Evolutionary conservation across 768 basidiomycete genomes (phyloP).

Genomic region (Phanerodontia chrysosporium): DNA sequence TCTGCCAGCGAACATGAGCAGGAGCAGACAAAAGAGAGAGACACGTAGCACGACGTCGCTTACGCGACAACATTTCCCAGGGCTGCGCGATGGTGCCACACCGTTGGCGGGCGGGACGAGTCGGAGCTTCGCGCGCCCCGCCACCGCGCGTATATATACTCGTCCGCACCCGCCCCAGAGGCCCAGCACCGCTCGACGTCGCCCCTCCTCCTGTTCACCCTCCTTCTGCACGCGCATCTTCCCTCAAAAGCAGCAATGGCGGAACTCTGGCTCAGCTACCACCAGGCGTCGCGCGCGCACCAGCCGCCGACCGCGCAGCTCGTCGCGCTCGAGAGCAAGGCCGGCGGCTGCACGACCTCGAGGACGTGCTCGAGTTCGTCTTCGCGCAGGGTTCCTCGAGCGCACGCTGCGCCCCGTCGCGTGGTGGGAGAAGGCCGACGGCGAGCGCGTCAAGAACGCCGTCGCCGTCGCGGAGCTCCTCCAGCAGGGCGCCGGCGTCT

Average conservation of each 20-base stretch:
- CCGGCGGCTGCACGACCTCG: slow-evolving; percentile 38
- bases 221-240: neutral
- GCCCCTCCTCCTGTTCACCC: neutral
- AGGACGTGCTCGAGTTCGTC: slow-evolving; percentile 43
- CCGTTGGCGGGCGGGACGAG: too few species aligned
- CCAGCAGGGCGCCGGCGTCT: slow-evolving; percentile 36
- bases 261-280: slow-evolving; percentile 48
- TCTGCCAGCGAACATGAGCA: too few species aligned
- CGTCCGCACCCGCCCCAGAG: neutral
- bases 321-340: slow-evolving; percentile 41
- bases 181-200: neutral
- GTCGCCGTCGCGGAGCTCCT: slow-evolving; percentile 32
- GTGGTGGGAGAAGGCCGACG: slow-evolving; percentile 43
- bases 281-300: slow-evolving; percentile 39
- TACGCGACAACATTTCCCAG: neutral
- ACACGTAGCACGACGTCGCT: neutral
- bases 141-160: neutral
- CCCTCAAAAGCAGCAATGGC: slow-evolving; percentile 16
- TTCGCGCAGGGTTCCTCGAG: slow-evolving; percentile 46
- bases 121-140: neutral
- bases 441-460: slow-evolving; percentile 32
- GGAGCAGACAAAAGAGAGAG: too few species aligned
- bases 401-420: slow-evolving; percentile 36
- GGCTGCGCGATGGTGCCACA: neutral
- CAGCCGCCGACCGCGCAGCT: slow-evolving; percentile 40